phyloP scores from a whole-genome alignment of 2,329 filamentous ascomycete genomes.

The Fusarium sp. region DNA sequence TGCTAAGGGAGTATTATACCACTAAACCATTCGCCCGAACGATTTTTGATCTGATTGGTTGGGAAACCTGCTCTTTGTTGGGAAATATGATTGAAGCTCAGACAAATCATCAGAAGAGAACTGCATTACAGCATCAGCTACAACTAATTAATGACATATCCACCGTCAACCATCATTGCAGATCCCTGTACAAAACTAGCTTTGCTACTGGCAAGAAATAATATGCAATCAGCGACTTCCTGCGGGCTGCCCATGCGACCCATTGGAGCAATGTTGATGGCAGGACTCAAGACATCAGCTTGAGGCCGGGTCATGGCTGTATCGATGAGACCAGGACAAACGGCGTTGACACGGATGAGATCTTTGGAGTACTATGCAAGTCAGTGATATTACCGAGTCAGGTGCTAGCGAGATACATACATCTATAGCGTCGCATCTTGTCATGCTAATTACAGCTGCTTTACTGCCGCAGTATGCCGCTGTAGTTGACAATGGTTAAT shows the following conservation, averaged over 20 bases:
- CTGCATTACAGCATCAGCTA: neutral
- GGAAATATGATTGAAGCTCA: accelerated
- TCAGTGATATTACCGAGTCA: neutral
- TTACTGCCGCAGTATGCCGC: constrained; percentile 68
- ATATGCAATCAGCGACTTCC: constrained; percentile 59
- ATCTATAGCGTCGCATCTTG: constrained; percentile 55
- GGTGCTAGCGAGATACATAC: neutral
- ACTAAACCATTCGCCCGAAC: constrained; percentile 12
- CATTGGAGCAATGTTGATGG: constrained; percentile 56
- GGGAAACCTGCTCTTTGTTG: accelerated
- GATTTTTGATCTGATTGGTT: constrained; percentile 9
- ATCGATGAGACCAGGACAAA: constrained; percentile 72
- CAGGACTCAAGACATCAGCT: constrained; percentile 1
- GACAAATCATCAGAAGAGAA: accelerated
- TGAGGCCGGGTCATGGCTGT: constrained; percentile 57
- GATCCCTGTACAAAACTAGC: constrained; percentile 63
- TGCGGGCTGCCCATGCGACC: constrained; percentile 58
- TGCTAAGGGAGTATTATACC: constrained; percentile 20
- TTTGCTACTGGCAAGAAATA: constrained; percentile 59
- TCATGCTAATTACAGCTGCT: constrained; percentile 67
- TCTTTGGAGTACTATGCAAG: constrained; percentile 57
- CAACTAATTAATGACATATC: constrained; percentile 58
- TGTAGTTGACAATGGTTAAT: constrained; percentile 22
- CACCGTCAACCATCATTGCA: constrained; percentile 62
- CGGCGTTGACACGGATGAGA: constrained; percentile 60